Conservation (phyloP, 2,329 filamentous ascomycete species). For the Colletotrichum salicis region DNA sequence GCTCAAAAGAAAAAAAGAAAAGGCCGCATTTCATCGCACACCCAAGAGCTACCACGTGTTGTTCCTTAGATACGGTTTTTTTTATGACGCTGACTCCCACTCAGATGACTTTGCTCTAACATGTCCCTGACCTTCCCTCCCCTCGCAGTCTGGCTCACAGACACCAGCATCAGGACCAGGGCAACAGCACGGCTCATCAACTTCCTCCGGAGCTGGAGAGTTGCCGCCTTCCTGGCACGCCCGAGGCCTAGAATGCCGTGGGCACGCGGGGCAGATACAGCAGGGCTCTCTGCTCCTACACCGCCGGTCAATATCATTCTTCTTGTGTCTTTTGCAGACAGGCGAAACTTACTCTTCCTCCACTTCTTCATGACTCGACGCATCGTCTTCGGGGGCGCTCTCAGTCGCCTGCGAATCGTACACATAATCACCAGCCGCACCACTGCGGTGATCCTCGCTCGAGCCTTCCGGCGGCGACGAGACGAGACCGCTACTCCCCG, state of each 20-base stretch:
- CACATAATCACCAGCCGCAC: no score
- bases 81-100: neutral
- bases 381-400: neutral
- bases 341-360: neutral
- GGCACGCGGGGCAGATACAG: neutral
- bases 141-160: neutral
- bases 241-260: neutral
- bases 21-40: neutral
- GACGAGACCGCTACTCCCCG: neutral
- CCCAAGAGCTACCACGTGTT: neutral
- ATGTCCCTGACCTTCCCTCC: neutral
- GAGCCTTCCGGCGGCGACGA: no score
- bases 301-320: neutral
- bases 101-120: neutral
- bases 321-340: neutral
- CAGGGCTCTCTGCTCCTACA: neutral
- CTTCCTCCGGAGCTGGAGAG: no score
- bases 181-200: neutral
- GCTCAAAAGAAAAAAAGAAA: slow-evolving; percentile 5
- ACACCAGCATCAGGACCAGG: neutral
- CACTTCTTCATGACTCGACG: neutral
- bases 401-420: neutral
- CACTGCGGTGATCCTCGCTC: neutral
- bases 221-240: no score
- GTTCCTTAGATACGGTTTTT: neutral